These are phyloP conservation scores for Dysphania ambrosioides DNA, from an alignment of 148 eudicot species.

Conservation along the genomic window DNA sequence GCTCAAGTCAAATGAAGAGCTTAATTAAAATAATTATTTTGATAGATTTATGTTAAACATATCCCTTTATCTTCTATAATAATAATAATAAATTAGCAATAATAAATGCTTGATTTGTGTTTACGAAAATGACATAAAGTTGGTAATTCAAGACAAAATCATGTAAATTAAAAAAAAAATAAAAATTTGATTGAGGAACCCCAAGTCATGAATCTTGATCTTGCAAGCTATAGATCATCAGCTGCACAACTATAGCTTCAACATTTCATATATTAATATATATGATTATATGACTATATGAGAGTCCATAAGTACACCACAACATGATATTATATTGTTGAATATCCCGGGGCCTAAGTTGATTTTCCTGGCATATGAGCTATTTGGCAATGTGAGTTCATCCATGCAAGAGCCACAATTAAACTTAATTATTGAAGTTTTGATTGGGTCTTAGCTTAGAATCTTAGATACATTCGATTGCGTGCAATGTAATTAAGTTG, in stretches of 20 bases:
- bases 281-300: neutral
- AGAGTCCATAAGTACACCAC: neutral
- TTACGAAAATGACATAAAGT: too few relatives aligned
- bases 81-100: too few relatives aligned
- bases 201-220: constrained; percentile 20
- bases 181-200: constrained; percentile 6
- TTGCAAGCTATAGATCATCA: neutral
- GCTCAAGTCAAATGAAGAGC: too few relatives aligned
- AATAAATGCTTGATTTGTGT: too few relatives aligned
- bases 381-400: constrained; percentile 5
- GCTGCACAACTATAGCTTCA: neutral
- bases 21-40: too few relatives aligned
- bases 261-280: too few relatives aligned
- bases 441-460: neutral
- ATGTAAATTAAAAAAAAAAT: too few relatives aligned
- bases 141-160: too few relatives aligned
- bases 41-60: too few relatives aligned
- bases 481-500: constrained; percentile 21
- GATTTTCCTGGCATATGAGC: constrained; percentile 26
- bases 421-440: neutral
- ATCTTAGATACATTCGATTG: constrained; percentile 13
- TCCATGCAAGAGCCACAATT: constrained; percentile 14
- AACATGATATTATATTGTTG: too few relatives aligned
- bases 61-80: too few relatives aligned
- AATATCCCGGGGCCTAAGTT: constrained; percentile 23